Percentiles rank a stretch among this genome's conserved stretches.
Evolutionary conservation across 306 rosid genomes (phyloP).

Genomic region (Sicyos baderoa): DNA sequence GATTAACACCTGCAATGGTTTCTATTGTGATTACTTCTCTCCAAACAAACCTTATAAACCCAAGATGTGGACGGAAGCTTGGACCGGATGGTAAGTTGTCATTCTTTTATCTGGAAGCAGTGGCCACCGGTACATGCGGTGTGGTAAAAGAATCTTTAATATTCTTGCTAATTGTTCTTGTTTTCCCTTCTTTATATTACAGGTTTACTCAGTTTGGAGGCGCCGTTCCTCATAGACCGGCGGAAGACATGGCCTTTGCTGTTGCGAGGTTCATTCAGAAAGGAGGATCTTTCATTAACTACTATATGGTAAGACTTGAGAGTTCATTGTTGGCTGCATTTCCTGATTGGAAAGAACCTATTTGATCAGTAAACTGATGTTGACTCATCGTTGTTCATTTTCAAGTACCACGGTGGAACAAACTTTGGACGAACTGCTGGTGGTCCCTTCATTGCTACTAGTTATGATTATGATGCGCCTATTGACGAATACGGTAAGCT

Average conservation of each 20-base stretch:
- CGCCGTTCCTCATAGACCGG: slow-evolving; percentile 85
- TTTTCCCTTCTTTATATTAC: slow-evolving; percentile 10
- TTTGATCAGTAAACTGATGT: slow-evolving; percentile 21
- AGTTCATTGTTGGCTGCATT: slow-evolving; percentile 22
- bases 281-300: slow-evolving; percentile 84
- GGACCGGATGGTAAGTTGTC: slow-evolving; percentile 82
- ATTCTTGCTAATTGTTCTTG: not conserved
- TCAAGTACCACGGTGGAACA: slow-evolving; percentile 95
- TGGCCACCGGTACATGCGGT: not conserved
- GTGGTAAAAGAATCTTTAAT: not conserved
- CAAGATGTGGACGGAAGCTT: slow-evolving; percentile 99
- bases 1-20: slow-evolving; percentile 96
- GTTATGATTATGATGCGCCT: slow-evolving; percentile 98
- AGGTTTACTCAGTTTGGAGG: slow-evolving; percentile 98
- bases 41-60: slow-evolving; percentile 94
- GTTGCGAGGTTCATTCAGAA: slow-evolving; percentile 91
- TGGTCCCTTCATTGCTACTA: slow-evolving; percentile 92
- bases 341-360: not conserved
- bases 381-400: slow-evolving; percentile 20
- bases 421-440: slow-evolving; percentile 98
- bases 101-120: not conserved
- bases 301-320: slow-evolving; percentile 73
- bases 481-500: slow-evolving; percentile 84
- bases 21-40: slow-evolving; percentile 89
- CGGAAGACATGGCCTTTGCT: slow-evolving; percentile 86